These are phyloP conservation scores for Zychaea mexicana DNA, from an alignment of 371 early-diverging fungal species.

Conservation along the genomic window DNA sequence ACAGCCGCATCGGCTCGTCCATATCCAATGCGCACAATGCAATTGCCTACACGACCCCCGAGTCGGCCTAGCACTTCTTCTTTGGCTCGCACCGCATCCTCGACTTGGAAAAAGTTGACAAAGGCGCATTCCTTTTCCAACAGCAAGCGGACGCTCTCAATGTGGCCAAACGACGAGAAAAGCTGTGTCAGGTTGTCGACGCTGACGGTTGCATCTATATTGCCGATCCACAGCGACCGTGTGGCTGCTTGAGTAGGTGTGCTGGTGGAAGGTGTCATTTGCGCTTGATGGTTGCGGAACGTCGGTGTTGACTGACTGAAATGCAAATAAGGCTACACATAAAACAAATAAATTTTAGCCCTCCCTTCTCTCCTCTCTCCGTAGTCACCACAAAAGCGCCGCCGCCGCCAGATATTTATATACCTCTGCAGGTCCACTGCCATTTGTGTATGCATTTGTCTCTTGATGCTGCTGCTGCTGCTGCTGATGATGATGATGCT, in stretches of 20 bases:
- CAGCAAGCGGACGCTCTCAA: conserved; percentile 90
- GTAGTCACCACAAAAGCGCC: neutral
- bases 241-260: conserved; percentile 58
- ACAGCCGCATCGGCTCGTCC: conserved; percentile 84
- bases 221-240: conserved; percentile 95
- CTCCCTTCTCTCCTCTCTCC: neutral
- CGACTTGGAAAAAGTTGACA: conserved; percentile 84
- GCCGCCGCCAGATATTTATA: neutral
- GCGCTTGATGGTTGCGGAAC: conserved; percentile 19
- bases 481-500: too few species aligned
- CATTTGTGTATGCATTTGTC: conserved; percentile 13
- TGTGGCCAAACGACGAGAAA: conserved; percentile 90
- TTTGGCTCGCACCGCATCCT: conserved; percentile 88
- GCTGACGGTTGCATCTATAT: conserved; percentile 80
- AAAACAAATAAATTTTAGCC: neutral
- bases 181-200: conserved; percentile 79
- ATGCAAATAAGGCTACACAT: conserved; percentile 27
- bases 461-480: too few species aligned
- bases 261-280: conserved; percentile 23
- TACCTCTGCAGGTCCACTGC: conserved; percentile 20
- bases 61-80: conserved; percentile 79
- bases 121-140: conserved; percentile 97
- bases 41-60: conserved; percentile 77
- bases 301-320: conserved; percentile 43
- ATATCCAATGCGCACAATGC: conserved; percentile 87